These are phyloP conservation scores for Gastrolobium bilobum DNA, from an alignment of 306 rosid genomes.

Conservation along the genomic window DNA sequence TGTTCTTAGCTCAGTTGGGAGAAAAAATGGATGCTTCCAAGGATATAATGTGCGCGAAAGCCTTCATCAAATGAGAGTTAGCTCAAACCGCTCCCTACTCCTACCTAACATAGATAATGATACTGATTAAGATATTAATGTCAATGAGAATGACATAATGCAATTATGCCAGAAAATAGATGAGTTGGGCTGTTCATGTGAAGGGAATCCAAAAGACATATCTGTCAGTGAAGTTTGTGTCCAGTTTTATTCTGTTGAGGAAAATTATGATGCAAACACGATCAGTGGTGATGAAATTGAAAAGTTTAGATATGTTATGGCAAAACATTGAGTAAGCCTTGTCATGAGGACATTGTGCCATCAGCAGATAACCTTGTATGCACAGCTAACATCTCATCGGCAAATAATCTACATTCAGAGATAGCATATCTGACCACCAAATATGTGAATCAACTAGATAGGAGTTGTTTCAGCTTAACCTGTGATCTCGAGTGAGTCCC, in stretches of 20 bases:
- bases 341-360: slow-evolving; percentile 42
- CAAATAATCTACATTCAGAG: slow-evolving; percentile 53
- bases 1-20: slow-evolving; percentile 51
- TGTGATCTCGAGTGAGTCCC: no score
- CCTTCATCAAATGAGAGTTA: slow-evolving; percentile 82
- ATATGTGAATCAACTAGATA: no score
- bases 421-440: slow-evolving; percentile 75
- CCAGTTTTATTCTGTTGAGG: slow-evolving; percentile 64
- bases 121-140: slow-evolving; percentile 61
- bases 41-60: slow-evolving; percentile 79
- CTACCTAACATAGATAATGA: slow-evolving; percentile 64
- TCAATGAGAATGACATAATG: slow-evolving; percentile 73
- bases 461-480: no score
- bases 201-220: slow-evolving; percentile 54
- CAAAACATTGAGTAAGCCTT: slow-evolving; percentile 44
- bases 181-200: slow-evolving; percentile 66
- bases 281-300: slow-evolving; percentile 63
- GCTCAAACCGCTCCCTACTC: slow-evolving; percentile 87
- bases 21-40: slow-evolving; percentile 69
- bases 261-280: slow-evolving; percentile 60
- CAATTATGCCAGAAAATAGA: slow-evolving; percentile 71
- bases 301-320: slow-evolving; percentile 47
- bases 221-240: slow-evolving; percentile 58
- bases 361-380: slow-evolving; percentile 48
- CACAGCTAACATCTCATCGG: slow-evolving; percentile 44